Conservation (phyloP, 306 rosid species). For the Lathyrus tuberosus region DNA sequence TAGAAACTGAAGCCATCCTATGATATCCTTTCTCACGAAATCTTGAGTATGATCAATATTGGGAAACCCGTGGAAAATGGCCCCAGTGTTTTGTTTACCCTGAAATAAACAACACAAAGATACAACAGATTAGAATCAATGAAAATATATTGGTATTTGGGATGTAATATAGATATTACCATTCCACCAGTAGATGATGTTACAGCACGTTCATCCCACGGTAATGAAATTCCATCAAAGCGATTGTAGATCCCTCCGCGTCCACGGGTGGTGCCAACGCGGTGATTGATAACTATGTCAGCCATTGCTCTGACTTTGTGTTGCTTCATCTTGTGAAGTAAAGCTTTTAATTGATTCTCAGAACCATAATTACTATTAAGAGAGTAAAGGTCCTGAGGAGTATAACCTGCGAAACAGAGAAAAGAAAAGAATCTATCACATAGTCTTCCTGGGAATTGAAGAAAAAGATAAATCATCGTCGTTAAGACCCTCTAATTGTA, state of each 20-base stretch:
- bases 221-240: conserved; percentile 79
- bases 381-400: conserved; percentile 87
- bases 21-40: conserved; percentile 85
- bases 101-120: conserved; percentile 32
- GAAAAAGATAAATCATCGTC: conserved; percentile 18
- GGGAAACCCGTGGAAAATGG: conserved; percentile 81
- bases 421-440: conserved; percentile 4
- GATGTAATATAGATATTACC: conserved; percentile 49
- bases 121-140: conserved; percentile 22
- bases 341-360: conserved; percentile 65
- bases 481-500: neutral
- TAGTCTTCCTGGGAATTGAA: neutral
- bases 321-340: conserved; percentile 80
- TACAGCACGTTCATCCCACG: conserved; percentile 86
- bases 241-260: conserved; percentile 86
- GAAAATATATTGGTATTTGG: neutral
- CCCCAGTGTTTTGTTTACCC: conserved; percentile 82
- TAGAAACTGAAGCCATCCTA: conserved; percentile 82
- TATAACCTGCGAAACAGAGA: conserved; percentile 60
- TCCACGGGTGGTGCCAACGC: conserved; percentile 76
- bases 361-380: conserved; percentile 79
- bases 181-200: conserved; percentile 87
- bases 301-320: conserved; percentile 79
- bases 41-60: conserved; percentile 83
- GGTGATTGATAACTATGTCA: conserved; percentile 89